phyloP scores from a whole-genome alignment of 2,329 filamentous ascomycete genomes.

The Venturia pyrina region DNA sequence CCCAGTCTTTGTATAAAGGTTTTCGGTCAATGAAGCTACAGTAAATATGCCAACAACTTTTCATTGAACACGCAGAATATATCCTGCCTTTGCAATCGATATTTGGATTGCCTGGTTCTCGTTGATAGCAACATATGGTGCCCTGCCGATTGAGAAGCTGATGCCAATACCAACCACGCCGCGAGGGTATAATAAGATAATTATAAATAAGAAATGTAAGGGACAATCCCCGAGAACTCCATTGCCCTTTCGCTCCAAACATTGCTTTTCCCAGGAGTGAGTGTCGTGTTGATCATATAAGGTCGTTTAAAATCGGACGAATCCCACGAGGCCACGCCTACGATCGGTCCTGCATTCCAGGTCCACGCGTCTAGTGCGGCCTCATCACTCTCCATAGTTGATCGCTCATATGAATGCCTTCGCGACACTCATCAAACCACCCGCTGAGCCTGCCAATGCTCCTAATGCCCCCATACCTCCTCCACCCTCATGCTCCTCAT shows the following conservation, averaged over 20 bases:
- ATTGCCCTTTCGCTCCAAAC: background rate
- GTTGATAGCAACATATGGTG: background rate
- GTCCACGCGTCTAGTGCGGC: background rate
- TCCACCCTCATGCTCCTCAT: slow-evolving; percentile 21
- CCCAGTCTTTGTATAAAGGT: background rate
- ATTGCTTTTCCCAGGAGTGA: background rate
- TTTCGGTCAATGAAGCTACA: background rate
- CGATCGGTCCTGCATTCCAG: background rate
- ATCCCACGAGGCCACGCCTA: background rate
- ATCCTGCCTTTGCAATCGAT: background rate
- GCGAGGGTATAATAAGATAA: slow-evolving; percentile 4
- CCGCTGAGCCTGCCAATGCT: slow-evolving; percentile 25
- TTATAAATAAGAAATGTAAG: background rate
- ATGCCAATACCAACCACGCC: background rate
- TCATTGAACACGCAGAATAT: background rate
- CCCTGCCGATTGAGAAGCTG: background rate
- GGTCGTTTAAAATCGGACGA: background rate
- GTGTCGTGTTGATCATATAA: background rate
- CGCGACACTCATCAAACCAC: slow-evolving; percentile 39
- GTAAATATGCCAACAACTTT: background rate
- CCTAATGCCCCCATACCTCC: slow-evolving; percentile 23
- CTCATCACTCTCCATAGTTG: background rate
- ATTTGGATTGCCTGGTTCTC: background rate
- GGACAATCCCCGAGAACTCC: background rate
- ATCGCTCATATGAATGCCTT: slow-evolving; percentile 40